Percentiles rank a stretch among this genome's conserved stretches.
Evolutionary conservation across 345 rosid genomes (phyloP).

Genomic region (Lagerstroemia speciosa): DNA sequence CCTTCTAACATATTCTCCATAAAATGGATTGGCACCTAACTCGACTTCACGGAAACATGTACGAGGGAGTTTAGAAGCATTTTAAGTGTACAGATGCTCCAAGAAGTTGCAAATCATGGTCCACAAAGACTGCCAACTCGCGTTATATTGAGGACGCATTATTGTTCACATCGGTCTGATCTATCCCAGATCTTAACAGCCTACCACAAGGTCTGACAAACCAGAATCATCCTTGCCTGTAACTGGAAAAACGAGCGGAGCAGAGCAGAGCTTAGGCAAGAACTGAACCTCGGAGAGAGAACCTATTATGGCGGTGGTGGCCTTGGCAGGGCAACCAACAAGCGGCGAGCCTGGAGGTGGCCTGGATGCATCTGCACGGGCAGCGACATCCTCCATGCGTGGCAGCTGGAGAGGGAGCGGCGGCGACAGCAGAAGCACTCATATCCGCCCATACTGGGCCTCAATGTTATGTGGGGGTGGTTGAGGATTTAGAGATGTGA

Average conservation of each 20-base stretch:
- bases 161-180: background rate
- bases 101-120: too few species aligned
- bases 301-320: background rate
- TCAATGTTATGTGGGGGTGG: background rate
- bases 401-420: constrained; percentile 13
- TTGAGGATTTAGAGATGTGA: background rate
- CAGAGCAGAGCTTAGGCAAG: background rate
- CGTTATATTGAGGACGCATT: too few species aligned
- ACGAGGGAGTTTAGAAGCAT: too few species aligned
- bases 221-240: too few species aligned
- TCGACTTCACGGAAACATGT: too few species aligned
- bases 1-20: too few species aligned
- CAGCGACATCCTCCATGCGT: constrained; percentile 5
- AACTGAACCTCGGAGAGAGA: background rate
- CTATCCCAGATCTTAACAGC: too few species aligned
- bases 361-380: background rate
- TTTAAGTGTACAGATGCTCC: too few species aligned
- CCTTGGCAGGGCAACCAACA: background rate
- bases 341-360: constrained; percentile 8
- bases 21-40: too few species aligned
- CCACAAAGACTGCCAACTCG: too few species aligned
- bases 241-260: background rate
- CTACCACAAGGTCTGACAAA: background rate
- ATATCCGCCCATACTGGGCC: constrained; percentile 33
- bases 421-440: constrained; percentile 24